A percentile compares a stretch with the other conserved stretches of the same genome.
Evolutionary conservation across 352 stramenopile genomes (phyloP).

Genomic region (Pythium brachiatum): DNA sequence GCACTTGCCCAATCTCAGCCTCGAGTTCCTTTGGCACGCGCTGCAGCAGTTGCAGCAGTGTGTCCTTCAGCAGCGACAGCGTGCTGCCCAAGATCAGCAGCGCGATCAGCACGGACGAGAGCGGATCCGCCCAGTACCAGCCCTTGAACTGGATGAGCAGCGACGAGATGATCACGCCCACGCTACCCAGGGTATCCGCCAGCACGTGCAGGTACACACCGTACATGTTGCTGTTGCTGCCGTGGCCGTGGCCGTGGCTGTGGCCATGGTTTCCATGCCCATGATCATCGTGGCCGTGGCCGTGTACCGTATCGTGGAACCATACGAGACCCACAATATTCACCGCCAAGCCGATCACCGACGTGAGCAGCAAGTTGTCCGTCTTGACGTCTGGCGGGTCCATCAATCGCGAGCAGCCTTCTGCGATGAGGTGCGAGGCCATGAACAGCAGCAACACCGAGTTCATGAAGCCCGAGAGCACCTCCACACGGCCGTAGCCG

Average conservation of each 20-base stretch:
- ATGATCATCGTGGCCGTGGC: slow-evolving; percentile 55
- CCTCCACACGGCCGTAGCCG: slow-evolving; percentile 83
- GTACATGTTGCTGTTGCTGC: slow-evolving; percentile 89
- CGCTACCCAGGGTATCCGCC: slow-evolving; percentile 84
- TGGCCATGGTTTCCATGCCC: slow-evolving; percentile 48
- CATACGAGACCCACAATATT: slow-evolving; percentile 89
- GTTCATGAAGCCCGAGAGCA: slow-evolving; percentile 87
- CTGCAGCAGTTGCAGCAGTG: slow-evolving; percentile 67
- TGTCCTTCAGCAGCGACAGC: slow-evolving; percentile 72
- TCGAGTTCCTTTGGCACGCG: slow-evolving; percentile 60
- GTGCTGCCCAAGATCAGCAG: slow-evolving; percentile 85
- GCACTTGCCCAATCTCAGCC: slow-evolving; percentile 35
- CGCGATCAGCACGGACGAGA: slow-evolving; percentile 81
- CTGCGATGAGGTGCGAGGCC: slow-evolving; percentile 77
- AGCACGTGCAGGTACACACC: slow-evolving; percentile 90
- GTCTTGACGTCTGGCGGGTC: slow-evolving; percentile 76
- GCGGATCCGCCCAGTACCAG: slow-evolving; percentile 81
- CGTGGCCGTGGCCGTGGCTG: slow-evolving; percentile 53
- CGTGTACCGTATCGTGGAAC: slow-evolving; percentile 88
- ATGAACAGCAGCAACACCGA: slow-evolving; percentile 83
- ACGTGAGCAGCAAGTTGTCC: slow-evolving; percentile 85
- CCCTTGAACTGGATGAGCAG: slow-evolving; percentile 81
- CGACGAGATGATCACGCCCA: slow-evolving; percentile 88
- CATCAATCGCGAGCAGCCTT: slow-evolving; percentile 71
- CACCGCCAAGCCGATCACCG: slow-evolving; percentile 71